Evolutionary conservation across 2,329 filamentous ascomycete species (phyloP), one percentile per base, ranked within the genome.

Genomic region (Colletotrichum sojae): DNA sequence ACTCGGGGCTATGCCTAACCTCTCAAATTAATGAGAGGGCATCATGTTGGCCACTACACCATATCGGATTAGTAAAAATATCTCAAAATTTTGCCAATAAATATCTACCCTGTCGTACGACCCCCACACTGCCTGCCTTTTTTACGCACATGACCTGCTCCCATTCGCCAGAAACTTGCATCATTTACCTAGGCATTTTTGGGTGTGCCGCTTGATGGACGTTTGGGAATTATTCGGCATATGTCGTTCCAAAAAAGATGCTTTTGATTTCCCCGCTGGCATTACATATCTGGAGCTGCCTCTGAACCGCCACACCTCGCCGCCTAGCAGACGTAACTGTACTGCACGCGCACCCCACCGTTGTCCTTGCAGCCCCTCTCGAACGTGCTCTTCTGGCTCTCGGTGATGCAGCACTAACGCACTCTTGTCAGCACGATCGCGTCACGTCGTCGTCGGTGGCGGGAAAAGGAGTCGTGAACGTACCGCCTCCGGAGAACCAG

Each of bases 31-130:
- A 31, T 9, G 39, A 53, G 62, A 51, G 22, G 53, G 46, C 46
- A 40, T 63, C 57, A 60, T 60, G 57, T 60, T 63, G 52, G 61
- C 61, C 52, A 51, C 52, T 63, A 57, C 61, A 63, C 52, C 61
- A 63, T 58, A 64, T 64, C 62, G 62, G 45, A 59, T 43, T 36
- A 2, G 1, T 36, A 2, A 10, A 3, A 36, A 3, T 2, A 1
- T 1, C 9, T 1, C 3, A 10, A 2, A 2, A 9, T 8, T 10
- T 10, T 2, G 1, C 1, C 10, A 2, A 3, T 2, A 36, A 10
- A 8, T 36, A 12, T 4, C 1, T 2, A 10, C n/a, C n/a, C n/a
- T n/a, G n/a, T n/a, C n/a, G n/a, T n/a, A n/a, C n/a, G n/a, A n/a
- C n/a, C n/a, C n/a, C n/a, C n/a, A n/a, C n/a, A n/a, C n/a, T n/a